Evolutionary conservation across 2,329 filamentous ascomycete genomes (phyloP), one percentile per base, ranked within the genome.

Genomic region (Neofusicoccum laricinum): DNA sequence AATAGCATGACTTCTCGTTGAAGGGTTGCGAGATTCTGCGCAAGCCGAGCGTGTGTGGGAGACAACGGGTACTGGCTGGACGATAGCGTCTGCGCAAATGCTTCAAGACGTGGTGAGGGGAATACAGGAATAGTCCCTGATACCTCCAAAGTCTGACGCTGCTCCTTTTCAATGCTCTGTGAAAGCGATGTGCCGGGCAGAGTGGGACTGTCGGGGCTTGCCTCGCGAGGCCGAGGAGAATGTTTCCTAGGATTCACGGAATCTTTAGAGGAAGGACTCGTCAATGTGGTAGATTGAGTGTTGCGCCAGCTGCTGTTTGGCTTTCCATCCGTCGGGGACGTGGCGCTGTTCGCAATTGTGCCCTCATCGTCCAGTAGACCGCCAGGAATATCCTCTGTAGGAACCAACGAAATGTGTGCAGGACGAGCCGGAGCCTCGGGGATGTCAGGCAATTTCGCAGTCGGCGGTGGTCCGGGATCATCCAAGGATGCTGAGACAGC

Each of bases 1-100:
- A 95, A 77, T 2, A 93, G 79, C 61, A 92, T 84, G n/a, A 92
- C 85, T 69, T 93, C 89, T 46, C 89, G 85, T 68, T 92, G 88
- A 3, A 95, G 78, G 83, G 75, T 73, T 6, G 75, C 72, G 68
- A 77, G 73, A 57, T 71, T 77, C 38, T 76, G 72, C n/a, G 68
- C 72, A 6, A 75, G 71, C 45, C 73, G 73, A 7, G 74, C 73
- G 38, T 73, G 70, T 2, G 70, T 67, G n/a, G 71, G 70, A 0
- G 74, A 71, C 11, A 65, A 69, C 2, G 71, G 67, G 19, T 45
- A 32, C 19, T 66, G 67, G 48, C 48, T 63, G 14, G 32, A 67
- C 61, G 48, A 71, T 61, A 58, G 61, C 45, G 49, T 67, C 11
- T 75, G 73, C 15, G 70, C 71, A 50, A 77, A 77, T 53, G 68